Base-by-base conservation (phyloP, 1,284 basidiomycete species). In the Fomitopsis pinicola region DNA sequence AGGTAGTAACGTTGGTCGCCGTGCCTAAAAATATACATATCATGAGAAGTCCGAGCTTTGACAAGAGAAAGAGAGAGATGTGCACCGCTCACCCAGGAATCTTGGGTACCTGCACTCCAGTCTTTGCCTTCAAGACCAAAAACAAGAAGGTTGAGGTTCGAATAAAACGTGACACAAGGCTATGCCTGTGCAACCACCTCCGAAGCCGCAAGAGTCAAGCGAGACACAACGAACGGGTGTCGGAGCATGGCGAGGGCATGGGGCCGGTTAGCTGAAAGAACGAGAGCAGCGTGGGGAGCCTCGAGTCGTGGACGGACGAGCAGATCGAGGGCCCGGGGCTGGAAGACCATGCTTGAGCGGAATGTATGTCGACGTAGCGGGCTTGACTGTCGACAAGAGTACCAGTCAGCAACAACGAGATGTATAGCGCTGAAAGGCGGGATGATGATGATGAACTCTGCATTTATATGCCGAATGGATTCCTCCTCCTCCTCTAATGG, bases 101-200 rank as follows among this genome's bases (percentile, higher is more conserved):
- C 78, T 70, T 88, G 83, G 2, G 82, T 77, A 33, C 89, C 87
- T 61, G 87, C 86, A 67, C 81, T 83, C 76, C 84, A 91, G 71
- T 92, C 90, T 71, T 90, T 90, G 63, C 86, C 88, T 62, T 84
- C 79, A 64, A 91, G 82, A 58, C 87, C 88, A 68, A 92, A 88
- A 38, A 85, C 87, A 55, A 87, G 80, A 57, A 92, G 78, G 69
- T 92, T 89, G 82, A 86, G 91, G 66, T 77, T 77, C 30, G 77
- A 68, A 68, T 92, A 89, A 68, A 92, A 90, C 17, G 86, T 80
- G 36, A 91, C 75, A 69, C 90, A 92, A 15, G 88, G 80, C 8
- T 74, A 74, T 1, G 83, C 76, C 55, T 70, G 75, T 59, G 78
- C 82, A 19, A n/a, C n/a, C n/a, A 73, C 60, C 22, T 71, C 66